These are phyloP conservation scores for Periconia sp. DNA, from an alignment of 2,329 filamentous ascomycete species.

Conservation along the genomic window DNA sequence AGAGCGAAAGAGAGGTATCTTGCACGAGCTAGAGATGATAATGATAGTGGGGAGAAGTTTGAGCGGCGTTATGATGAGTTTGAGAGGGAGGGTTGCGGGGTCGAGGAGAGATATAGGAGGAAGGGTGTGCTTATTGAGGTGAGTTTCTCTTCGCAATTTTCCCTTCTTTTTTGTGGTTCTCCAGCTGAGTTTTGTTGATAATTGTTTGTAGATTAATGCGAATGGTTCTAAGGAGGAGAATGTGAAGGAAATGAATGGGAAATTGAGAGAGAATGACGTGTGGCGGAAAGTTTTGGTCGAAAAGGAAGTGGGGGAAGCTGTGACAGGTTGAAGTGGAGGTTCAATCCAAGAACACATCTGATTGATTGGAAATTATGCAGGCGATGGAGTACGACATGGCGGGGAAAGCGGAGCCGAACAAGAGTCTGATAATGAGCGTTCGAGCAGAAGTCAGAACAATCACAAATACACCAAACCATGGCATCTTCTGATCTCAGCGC, in stretches of 20 bases:
- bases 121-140: slow-evolving; percentile 4
- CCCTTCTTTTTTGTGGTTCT: not conserved
- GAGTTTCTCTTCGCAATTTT: not conserved
- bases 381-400: not conserved
- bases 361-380: not conserved
- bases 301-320: not conserved
- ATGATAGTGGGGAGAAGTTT: slow-evolving; percentile 6
- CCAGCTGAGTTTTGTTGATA: not conserved
- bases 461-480: not conserved
- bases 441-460: not conserved
- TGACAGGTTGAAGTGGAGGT: not conserved
- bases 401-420: slow-evolving; percentile 4
- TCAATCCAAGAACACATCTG: not conserved
- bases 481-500: slow-evolving; percentile 9
- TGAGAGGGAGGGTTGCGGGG: not conserved
- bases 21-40: slow-evolving; percentile 1
- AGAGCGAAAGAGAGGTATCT: slow-evolving; percentile 7
- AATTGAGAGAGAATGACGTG: not conserved
- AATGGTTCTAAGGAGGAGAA: slow-evolving; percentile 9
- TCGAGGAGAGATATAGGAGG: slow-evolving; percentile 1
- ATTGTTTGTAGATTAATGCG: slow-evolving; percentile 1
- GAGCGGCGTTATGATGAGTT: slow-evolving; percentile 5
- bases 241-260: not conserved
- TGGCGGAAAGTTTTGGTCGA: not conserved
- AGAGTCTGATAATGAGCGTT: not conserved